These are phyloP conservation scores for Saccharomycopsis fibuligera DNA, from an alignment of 805 yeast genomes.

Conservation along the genomic window DNA sequence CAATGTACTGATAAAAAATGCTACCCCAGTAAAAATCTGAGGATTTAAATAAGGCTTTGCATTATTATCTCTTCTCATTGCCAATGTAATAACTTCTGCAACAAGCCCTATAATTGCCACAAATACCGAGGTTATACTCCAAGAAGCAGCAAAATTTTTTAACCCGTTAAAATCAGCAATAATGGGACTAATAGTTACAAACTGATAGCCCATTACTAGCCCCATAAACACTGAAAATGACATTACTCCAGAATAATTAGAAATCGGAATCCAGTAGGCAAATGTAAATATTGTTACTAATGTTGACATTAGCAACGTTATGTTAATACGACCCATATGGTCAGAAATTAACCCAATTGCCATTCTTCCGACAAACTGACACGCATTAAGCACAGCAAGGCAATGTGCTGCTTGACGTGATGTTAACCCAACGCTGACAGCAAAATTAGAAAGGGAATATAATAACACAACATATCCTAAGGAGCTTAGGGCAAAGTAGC, in stretches of 20 bases:
- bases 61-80: conserved; percentile 32
- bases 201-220: conserved; percentile 38
- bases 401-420: conserved; percentile 37
- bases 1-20: conserved; percentile 28
- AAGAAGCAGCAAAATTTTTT: conserved; percentile 33
- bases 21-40: conserved; percentile 36
- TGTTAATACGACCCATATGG: conserved; percentile 40
- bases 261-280: conserved; percentile 44
- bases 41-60: conserved; percentile 32
- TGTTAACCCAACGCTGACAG: conserved; percentile 41
- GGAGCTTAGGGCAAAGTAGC: conserved; percentile 33
- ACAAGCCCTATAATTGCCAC: conserved; percentile 34
- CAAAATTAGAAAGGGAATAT: conserved; percentile 42
- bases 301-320: conserved; percentile 33
- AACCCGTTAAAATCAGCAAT: conserved; percentile 37
- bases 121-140: conserved; percentile 31
- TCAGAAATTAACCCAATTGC: conserved; percentile 40
- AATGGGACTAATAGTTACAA: conserved; percentile 34
- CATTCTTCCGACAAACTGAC: conserved; percentile 46
- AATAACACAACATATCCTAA: conserved; percentile 39
- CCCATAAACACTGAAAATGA: conserved; percentile 41
- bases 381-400: conserved; percentile 40
- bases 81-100: conserved; percentile 51
- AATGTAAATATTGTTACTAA: conserved; percentile 35
- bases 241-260: conserved; percentile 34